A percentile compares a stretch with the other conserved stretches of the same genome.
These are phyloP conservation scores for Microdochium bolleyi DNA, from an alignment of 2,329 filamentous ascomycete genomes.

Conservation along the genomic window DNA sequence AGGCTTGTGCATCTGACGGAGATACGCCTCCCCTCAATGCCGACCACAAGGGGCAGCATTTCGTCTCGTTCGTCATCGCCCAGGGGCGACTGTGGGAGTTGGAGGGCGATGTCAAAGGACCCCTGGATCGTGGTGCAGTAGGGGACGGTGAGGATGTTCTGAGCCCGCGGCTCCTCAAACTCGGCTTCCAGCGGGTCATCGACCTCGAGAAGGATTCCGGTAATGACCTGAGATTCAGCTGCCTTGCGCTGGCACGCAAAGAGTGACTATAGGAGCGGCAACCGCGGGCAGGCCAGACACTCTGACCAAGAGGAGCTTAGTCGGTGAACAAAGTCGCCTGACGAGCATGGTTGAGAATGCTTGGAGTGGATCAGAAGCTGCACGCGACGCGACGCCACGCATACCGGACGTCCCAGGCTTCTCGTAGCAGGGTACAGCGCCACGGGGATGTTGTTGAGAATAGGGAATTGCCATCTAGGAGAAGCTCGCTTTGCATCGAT, in stretches of 20 bases:
- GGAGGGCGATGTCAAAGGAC: conserved; percentile 67
- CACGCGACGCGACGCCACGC: no score
- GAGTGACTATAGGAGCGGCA: neutral
- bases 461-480: no score
- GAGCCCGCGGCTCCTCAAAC: conserved; percentile 59
- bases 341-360: no score
- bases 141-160: conserved; percentile 51
- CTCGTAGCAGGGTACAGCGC: no score
- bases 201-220: conserved; percentile 23
- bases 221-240: conserved; percentile 27
- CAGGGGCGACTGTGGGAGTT: conserved; percentile 68
- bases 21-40: conserved; percentile 61
- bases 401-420: no score
- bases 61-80: conserved; percentile 71
- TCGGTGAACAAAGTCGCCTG: no score
- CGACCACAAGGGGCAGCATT: conserved; percentile 62
- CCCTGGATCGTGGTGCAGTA: conserved; percentile 56
- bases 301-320: no score
- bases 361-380: no score
- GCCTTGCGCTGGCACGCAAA: conserved; percentile 23
- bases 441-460: no score
- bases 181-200: conserved; percentile 41
- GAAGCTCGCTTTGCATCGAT: no score
- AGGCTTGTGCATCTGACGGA: conserved; percentile 58
- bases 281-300: no score